Conservation (phyloP, 495 filamentous ascomycete species). For the Lindgomyces ingoldianus region DNA sequence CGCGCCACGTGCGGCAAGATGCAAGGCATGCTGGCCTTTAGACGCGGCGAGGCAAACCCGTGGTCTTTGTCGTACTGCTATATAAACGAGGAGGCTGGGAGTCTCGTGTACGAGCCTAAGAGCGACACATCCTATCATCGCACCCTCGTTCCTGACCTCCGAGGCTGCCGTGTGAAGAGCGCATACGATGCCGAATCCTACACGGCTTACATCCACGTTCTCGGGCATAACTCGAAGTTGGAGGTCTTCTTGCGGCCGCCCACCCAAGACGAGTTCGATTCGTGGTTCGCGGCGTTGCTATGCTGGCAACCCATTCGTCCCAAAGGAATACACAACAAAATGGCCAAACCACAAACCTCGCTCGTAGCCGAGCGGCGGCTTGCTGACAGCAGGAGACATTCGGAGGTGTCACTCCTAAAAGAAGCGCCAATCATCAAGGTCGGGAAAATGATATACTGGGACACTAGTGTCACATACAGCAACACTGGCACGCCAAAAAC, state of each 20-base stretch:
- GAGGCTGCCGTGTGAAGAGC: slow-evolving; percentile 75
- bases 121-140: slow-evolving; percentile 58
- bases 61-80: slow-evolving; percentile 66
- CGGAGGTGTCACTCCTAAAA: slow-evolving; percentile 62
- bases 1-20: slow-evolving; percentile 66
- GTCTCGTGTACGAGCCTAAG: slow-evolving; percentile 64
- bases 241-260: slow-evolving; percentile 75
- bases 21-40: slow-evolving; percentile 68
- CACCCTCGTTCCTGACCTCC: slow-evolving; percentile 74
- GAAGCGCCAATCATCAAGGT: slow-evolving; percentile 94
- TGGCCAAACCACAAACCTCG: slow-evolving; percentile 63
- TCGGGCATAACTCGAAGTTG: slow-evolving; percentile 65
- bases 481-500: slow-evolving; percentile 50
- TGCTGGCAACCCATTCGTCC: slow-evolving; percentile 92
- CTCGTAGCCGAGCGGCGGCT: slow-evolving; percentile 53
- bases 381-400: slow-evolving; percentile 58
- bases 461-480: slow-evolving; percentile 61
- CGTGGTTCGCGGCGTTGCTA: slow-evolving; percentile 88
- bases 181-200: slow-evolving; percentile 61
- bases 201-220: slow-evolving; percentile 78
- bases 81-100: slow-evolving; percentile 66
- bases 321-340: slow-evolving; percentile 70
- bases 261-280: slow-evolving; percentile 74
- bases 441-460: slow-evolving; percentile 90
- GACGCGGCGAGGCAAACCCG: slow-evolving; percentile 52